Evolutionary conservation across 1,139 yeast genomes (phyloP), one percentile per base, ranked within the genome.

Genomic region (Arxiozyma bovina): DNA sequence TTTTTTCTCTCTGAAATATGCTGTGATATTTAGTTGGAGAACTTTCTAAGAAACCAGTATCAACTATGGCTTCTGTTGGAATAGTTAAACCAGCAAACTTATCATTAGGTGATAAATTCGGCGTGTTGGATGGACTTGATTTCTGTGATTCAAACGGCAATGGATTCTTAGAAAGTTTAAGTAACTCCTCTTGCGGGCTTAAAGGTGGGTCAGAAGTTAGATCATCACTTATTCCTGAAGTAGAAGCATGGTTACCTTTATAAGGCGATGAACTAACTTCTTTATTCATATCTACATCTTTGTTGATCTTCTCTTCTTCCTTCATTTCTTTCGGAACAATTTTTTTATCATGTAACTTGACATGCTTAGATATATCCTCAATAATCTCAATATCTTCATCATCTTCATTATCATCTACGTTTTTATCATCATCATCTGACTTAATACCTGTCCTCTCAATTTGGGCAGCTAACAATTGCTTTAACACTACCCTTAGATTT

Each of bases 381-480:
- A 67, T 62, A 5, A 67, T 68, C 53, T 67, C 70, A 53, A 63
- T 53, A 58, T 65, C 70, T 42, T 68, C 70, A 25, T 60, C 67
- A 7, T 62, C 66, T 23, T 55, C 58, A 12, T 61, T 61, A 21
- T 51, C 62, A 20, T 56, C 52, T n/a, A 34, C 12, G 12, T 50
- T 48, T 12, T 55, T 53, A 22, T 22, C 18, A n/a, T 45, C 45
- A 25, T 48, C 42, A 5, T 45, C 34, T 6, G 42, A 30, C 18
- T 45, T 49, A n/a, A 40, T 42, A 23, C 52, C 23, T 54, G 53
- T 52, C 51, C 53, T 27, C 44, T 60, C 63, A 23, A 74, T 73
- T 58, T 79, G 82, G 20, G 70, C 65, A 27, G 65, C 65, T 49
- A 73, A 73, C 34, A 80, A 61, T 0, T 68, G 63, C 38, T 70